Evolutionary conservation across 2,329 filamentous ascomycete species (phyloP).

Genomic region (Colletotrichum coccodes): DNA sequence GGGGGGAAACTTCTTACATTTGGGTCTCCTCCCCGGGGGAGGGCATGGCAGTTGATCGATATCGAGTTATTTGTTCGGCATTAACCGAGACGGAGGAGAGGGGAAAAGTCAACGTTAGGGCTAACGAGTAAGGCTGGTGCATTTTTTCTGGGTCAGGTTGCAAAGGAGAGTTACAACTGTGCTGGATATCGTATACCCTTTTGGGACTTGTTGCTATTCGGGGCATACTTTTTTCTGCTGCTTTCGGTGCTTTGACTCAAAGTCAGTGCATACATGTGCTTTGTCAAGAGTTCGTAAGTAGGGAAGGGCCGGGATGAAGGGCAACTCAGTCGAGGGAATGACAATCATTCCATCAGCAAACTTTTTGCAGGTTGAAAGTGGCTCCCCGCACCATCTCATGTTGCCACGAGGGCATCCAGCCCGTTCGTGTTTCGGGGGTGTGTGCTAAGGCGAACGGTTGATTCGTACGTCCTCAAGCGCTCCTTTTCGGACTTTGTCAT

Average conservation of each 20-base stretch:
- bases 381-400: slow-evolving; percentile 1
- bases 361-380: not conserved
- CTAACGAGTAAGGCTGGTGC: slow-evolving; percentile 26
- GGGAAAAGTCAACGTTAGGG: not conserved
- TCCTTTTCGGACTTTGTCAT: not conserved
- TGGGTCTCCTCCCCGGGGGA: no score
- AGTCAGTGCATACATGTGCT: not conserved
- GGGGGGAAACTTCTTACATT: not conserved
- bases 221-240: not conserved
- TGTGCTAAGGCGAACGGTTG: not conserved
- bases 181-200: not conserved
- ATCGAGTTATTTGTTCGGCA: slow-evolving; percentile 5
- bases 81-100: slow-evolving; percentile 16
- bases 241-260: not conserved
- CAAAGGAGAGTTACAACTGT: slow-evolving; percentile 15
- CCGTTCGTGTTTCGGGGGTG: not conserved
- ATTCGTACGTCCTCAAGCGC: not conserved
- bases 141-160: slow-evolving; percentile 3
- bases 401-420: slow-evolving; percentile 18
- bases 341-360: not conserved
- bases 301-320: not conserved
- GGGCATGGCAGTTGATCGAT: not conserved
- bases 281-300: not conserved
- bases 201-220: slow-evolving; percentile 19
- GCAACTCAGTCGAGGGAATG: not conserved